Conservation (phyloP, 1,139 yeast species). For the Pichiaceae sp. region DNA sequence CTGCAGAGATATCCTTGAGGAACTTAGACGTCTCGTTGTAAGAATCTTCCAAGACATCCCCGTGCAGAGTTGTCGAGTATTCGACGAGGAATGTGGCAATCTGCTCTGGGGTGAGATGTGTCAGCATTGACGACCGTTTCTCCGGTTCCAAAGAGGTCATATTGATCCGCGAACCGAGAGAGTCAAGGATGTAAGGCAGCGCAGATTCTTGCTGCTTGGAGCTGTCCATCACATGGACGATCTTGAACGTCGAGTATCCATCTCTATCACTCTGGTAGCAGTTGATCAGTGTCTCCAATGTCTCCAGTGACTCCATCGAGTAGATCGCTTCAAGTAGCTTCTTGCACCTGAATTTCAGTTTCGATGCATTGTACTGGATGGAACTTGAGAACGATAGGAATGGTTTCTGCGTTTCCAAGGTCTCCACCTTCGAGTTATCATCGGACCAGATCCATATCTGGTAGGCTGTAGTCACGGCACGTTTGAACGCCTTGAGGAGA, state of each 20-base stretch:
- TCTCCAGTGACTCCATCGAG: constrained; percentile 64
- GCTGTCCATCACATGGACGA: constrained; percentile 75
- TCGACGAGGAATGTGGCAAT: constrained; percentile 44
- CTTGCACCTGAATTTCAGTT: constrained; percentile 65
- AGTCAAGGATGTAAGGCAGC: constrained; percentile 55
- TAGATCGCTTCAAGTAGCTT: constrained; percentile 62
- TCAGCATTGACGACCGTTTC: constrained; percentile 35
- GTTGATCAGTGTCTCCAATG: constrained; percentile 55
- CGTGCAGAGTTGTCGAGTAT: constrained; percentile 59
- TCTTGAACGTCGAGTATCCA: constrained; percentile 31
- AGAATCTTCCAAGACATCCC: constrained; percentile 69
- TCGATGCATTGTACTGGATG: constrained; percentile 52
- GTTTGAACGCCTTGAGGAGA: constrained; percentile 55
- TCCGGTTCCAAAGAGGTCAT: constrained; percentile 24
- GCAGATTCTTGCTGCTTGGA: constrained; percentile 72
- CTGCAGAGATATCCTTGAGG: constrained; percentile 47
- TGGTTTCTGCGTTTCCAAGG: constrained; percentile 8
- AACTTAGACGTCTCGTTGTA: constrained; percentile 54
- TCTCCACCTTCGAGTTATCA: constrained; percentile 26
- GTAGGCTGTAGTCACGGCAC: constrained; percentile 46
- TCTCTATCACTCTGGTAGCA: constrained; percentile 19
- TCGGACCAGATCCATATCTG: constrained; percentile 76
- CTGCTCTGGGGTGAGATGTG: constrained; percentile 32
- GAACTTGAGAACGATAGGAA: constrained; percentile 30
- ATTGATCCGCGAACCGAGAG: constrained; percentile 40